Conservation (phyloP, 805 yeast genomes). For the Wickerhamomyces xylosicus region DNA sequence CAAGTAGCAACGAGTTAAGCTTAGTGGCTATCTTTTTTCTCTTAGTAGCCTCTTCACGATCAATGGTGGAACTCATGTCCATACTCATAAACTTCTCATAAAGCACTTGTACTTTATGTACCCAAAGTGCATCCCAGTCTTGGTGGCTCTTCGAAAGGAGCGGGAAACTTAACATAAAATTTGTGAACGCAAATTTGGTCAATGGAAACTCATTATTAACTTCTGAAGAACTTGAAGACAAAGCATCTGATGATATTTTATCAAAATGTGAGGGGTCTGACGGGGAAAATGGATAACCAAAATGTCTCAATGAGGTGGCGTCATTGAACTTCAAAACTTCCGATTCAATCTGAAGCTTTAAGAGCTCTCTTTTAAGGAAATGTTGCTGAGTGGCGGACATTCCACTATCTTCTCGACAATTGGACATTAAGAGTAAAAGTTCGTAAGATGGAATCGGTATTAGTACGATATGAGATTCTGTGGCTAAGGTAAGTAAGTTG, state of each 20-base stretch:
- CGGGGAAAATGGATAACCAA: constrained; percentile 70
- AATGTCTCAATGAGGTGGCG: constrained; percentile 48
- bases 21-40: constrained; percentile 52
- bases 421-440: no score
- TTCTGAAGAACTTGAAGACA: constrained; percentile 9
- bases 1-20: constrained; percentile 48
- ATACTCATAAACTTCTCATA: constrained; percentile 69
- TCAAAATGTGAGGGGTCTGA: constrained; percentile 25
- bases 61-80: constrained; percentile 62
- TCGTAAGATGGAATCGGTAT: no score
- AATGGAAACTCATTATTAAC: constrained; percentile 42
- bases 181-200: constrained; percentile 50
- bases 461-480: no score
- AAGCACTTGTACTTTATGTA: constrained; percentile 66
- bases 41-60: constrained; percentile 68
- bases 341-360: constrained; percentile 45
- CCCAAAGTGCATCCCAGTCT: constrained; percentile 64
- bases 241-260: constrained; percentile 4
- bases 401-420: background rate
- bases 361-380: constrained; percentile 72
- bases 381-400: constrained; percentile 59
- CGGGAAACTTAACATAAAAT: constrained; percentile 65
- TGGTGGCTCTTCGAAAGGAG: constrained; percentile 38
- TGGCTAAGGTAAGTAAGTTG: no score
- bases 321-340: constrained; percentile 56